Evolutionary conservation across 2,329 filamentous ascomycete genomes (phyloP), one percentile per base, ranked within the genome.

Genomic region (Fusarium dlaminii): DNA sequence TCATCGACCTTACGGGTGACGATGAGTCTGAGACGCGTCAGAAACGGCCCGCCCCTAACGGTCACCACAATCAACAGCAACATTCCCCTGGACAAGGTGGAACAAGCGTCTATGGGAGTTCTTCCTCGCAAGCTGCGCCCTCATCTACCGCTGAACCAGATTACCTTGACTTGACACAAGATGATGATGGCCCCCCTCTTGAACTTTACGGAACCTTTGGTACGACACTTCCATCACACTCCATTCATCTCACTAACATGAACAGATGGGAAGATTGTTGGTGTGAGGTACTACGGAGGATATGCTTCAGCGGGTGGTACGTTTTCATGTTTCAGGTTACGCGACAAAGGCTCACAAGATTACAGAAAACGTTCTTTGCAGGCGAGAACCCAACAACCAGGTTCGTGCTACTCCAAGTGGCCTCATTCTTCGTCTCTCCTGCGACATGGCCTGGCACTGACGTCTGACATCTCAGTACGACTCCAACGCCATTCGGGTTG

Each of bases 401-500:
- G 85, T 85, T 80, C 56, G 78, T 68, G 6, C 7, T 42, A 51
- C 62, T 45, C 57, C 57, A 75, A 46, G 60, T 66, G 68, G 71
- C 48, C 71, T 49, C 40, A 66, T 73, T 45, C 37, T 61, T 18
- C 39, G 46, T 51, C 36, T 48, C 54, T 24, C 34, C 36, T 36
- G 58, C 58, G 10, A 34, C n/a, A 46, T 46, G 54, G 36, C 20
- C 57, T 65, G 39, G 20, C 15, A 51, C 29, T 59, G 29, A 52
- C 45, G 24, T 64, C 59, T 66, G 34, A 72, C 49, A 54, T 37
- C 24, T 37, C 27, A 85, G 74, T 93, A 92, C 78, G 93, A 96
- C 79, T 72, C 75, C 11, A 96, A 96, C 82, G 94, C 94, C 0
- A 94, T 97, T 65, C 89, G 90, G 10, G 89, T 97, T 3, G 87